Percentiles rank a stretch among this genome's conserved stretches.
Conservation (phyloP, 2,329 filamentous ascomycete species). For the Curvularia hawaiiensis region DNA sequence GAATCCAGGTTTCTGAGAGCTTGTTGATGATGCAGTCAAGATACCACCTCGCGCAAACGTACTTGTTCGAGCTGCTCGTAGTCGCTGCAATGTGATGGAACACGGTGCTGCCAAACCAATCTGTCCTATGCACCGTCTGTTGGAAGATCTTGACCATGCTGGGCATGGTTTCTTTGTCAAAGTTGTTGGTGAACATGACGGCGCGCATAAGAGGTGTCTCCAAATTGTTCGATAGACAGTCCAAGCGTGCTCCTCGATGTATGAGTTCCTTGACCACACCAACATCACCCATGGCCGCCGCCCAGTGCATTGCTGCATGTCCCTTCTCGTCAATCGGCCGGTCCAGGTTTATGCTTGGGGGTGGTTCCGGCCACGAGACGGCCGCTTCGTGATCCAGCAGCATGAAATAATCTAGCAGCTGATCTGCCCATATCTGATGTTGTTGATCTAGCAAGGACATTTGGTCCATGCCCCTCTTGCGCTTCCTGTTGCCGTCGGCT, state of each 20-base stretch:
- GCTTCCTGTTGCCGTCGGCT: constrained; percentile 63
- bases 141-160: constrained; percentile 82
- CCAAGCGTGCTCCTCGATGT: constrained; percentile 75
- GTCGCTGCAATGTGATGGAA: constrained; percentile 94
- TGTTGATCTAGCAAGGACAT: constrained; percentile 74
- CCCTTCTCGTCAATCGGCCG: constrained; percentile 91
- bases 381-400: constrained; percentile 79
- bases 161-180: constrained; percentile 89
- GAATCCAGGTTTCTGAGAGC: constrained; percentile 77
- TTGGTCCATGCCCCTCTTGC: constrained; percentile 75
- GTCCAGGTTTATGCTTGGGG: constrained; percentile 84
- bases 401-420: constrained; percentile 95
- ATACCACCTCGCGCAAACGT: constrained; percentile 90
- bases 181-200: constrained; percentile 96
- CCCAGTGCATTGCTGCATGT: constrained; percentile 96
- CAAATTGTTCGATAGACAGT: constrained; percentile 64
- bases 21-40: constrained; percentile 89
- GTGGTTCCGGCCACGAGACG: constrained; percentile 74
- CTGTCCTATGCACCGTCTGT: constrained; percentile 77
- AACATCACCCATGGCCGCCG: constrained; percentile 94
- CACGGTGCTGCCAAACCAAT: constrained; percentile 82
- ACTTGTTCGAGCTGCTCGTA: constrained; percentile 83
- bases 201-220: constrained; percentile 95
- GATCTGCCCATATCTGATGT: constrained; percentile 89
- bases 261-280: constrained; percentile 89